These are phyloP conservation scores for Fusarium mexicanum DNA, from an alignment of 2,329 filamentous ascomycete genomes.

Conservation along the genomic window DNA sequence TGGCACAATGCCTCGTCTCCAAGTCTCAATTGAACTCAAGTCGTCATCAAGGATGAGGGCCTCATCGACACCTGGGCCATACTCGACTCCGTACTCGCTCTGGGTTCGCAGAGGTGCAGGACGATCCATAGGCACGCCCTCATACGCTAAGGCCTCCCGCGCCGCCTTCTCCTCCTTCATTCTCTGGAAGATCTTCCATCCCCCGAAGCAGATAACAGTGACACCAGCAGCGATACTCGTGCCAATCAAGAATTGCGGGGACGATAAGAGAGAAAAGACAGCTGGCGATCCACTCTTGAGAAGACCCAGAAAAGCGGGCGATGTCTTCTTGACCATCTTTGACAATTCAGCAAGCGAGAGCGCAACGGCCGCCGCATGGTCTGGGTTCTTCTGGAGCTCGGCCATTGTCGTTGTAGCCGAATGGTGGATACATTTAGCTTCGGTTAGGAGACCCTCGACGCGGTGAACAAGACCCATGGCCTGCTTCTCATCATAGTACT, in stretches of 20 bases:
- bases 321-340: slow-evolving; percentile 82
- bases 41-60: slow-evolving; percentile 67
- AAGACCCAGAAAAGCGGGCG: slow-evolving; percentile 77
- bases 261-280: slow-evolving; percentile 85
- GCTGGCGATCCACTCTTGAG: slow-evolving; percentile 86
- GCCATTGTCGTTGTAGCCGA: slow-evolving; percentile 84
- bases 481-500: slow-evolving; percentile 64
- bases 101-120: slow-evolving; percentile 42
- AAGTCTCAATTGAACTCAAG: slow-evolving; percentile 66
- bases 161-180: slow-evolving; percentile 62
- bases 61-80: slow-evolving; percentile 58
- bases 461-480: slow-evolving; percentile 71
- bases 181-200: slow-evolving; percentile 96
- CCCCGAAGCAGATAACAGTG: slow-evolving; percentile 95
- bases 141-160: slow-evolving; percentile 44
- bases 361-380: slow-evolving; percentile 92
- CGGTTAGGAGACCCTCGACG: slow-evolving; percentile 81
- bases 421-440: slow-evolving; percentile 89
- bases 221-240: slow-evolving; percentile 89
- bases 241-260: slow-evolving; percentile 93
- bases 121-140: slow-evolving; percentile 36
- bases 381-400: slow-evolving; percentile 75
- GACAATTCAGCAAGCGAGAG: slow-evolving; percentile 93
- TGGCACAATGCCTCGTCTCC: slow-evolving; percentile 65
- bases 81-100: slow-evolving; percentile 46